A percentile compares a stretch with the other conserved stretches of the same genome.
phyloP scores from a whole-genome alignment of 139 green algal genomes.

The Chlamydomonas sphaeroides region DNA sequence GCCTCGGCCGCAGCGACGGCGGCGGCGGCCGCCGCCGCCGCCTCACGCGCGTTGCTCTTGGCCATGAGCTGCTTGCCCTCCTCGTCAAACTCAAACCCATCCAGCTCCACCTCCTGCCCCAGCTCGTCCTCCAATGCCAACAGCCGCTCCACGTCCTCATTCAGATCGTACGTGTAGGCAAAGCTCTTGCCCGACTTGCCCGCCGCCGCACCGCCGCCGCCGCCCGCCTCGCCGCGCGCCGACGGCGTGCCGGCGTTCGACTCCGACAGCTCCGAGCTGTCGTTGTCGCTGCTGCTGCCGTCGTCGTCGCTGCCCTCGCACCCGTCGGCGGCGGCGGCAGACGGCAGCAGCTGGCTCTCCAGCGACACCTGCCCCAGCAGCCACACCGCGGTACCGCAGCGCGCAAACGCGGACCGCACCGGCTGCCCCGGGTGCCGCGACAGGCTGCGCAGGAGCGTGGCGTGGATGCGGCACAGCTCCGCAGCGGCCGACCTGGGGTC shows the following conservation, averaged over 20 bases:
- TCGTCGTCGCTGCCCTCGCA: background rate
- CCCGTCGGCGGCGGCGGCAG: background rate
- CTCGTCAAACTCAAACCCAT: conserved; percentile 55
- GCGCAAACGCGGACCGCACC: conserved; percentile 12
- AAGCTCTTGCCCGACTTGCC: conserved; percentile 38
- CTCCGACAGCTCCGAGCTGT: background rate
- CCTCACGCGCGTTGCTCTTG: conserved; percentile 4
- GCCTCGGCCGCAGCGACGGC: background rate
- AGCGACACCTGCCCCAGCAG: conserved; percentile 65
- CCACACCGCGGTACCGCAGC: conserved; percentile 54
- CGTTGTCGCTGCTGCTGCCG: background rate
- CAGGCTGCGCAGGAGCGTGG: conserved; percentile 38
- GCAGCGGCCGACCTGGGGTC: conserved; percentile 32
- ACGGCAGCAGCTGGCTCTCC: conserved; percentile 42
- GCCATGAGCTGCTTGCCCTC: conserved; percentile 42
- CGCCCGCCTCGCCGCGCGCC: too few species aligned
- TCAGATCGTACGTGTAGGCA: conserved; percentile 70
- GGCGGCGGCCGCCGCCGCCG: background rate
- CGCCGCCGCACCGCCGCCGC: background rate
- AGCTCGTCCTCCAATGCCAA: conserved; percentile 62
- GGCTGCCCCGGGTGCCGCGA: background rate
- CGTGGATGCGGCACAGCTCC: conserved; percentile 41
- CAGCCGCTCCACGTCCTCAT: conserved; percentile 73
- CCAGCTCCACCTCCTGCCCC: conserved; percentile 29
- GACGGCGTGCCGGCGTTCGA: too few species aligned